Evolutionary conservation across 345 rosid genomes (phyloP), one percentile per base, ranked within the genome.

Genomic region (Noccaea bulbosa): DNA sequence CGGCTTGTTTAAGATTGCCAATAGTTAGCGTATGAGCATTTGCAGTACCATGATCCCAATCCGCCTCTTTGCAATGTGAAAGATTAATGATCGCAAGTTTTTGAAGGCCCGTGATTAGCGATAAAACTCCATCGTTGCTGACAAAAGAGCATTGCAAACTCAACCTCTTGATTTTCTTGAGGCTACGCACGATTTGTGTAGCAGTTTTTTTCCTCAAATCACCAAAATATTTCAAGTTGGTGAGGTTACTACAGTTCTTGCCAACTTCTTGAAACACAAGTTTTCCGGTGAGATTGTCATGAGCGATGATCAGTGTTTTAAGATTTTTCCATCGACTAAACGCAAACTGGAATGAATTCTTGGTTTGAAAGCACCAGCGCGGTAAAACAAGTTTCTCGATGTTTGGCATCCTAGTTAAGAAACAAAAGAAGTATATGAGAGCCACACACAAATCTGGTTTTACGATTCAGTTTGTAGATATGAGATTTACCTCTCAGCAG

Each of bases 331-430:
- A 69, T 27, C 0, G 17, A 58, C 66, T 69, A 6, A 69, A 58
- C 5, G 7, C 41, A 70, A 27, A 15, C 14, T 4, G 5, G 40
- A 5, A 8, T 11, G 60, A 39, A 10, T 46, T 7, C 7, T 40
- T 12, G 22, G 7, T 22, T 5, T 15, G 34, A 51, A 7, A 7
- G 33, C n/a, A 49, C 66, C 60, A 70, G 14, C 22, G 17, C 1
- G 67, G 67, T 49, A 60, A 49, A 30, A 14, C 51, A 70, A 70
- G 67, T 40, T 49, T 49, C 67, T 70, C 67, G 6, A 60, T 60
- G 59, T 60, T 70, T 49, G 34, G 43, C 74, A 70, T 39, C 43
- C 74, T 59, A 11, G 0, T 24, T 24, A 37, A 34, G 46, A 11
- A 15, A 38, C 9, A 27, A 24, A 8, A 1, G 4, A 34, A 37